Percentiles rank a stretch among this genome's conserved stretches.
phyloP scores from a whole-genome alignment of 176 grass and related monocot species.

The Zoysia pacifica region DNA sequence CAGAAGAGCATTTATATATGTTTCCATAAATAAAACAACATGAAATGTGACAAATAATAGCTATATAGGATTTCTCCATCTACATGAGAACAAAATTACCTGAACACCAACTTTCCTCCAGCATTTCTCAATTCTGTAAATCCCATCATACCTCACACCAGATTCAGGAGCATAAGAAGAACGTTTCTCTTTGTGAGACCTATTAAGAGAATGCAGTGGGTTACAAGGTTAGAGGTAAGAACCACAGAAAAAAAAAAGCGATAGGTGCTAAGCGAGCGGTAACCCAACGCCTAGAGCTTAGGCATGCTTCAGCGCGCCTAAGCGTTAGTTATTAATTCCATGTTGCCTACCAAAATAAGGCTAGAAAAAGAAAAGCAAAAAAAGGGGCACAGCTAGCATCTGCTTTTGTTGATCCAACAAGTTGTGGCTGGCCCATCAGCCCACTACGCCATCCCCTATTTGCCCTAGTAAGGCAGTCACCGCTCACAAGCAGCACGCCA shows the following conservation, averaged over 20 bases:
- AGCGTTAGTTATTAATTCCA: too few species aligned
- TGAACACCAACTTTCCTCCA: constrained; percentile 88
- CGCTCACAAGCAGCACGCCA: too few species aligned
- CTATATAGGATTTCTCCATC: constrained; percentile 1
- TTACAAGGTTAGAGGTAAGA: not conserved
- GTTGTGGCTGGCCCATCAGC: too few species aligned
- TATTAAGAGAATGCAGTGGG: constrained; percentile 33
- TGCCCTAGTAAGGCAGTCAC: too few species aligned
- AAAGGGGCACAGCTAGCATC: too few species aligned
- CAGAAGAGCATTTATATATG: constrained; percentile 22
- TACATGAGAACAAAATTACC: constrained; percentile 39
- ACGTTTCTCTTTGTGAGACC: constrained; percentile 91
- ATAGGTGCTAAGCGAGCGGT: too few species aligned
- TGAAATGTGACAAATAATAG: not conserved
- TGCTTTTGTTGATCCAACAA: too few species aligned
- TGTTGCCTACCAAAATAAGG: too few species aligned
- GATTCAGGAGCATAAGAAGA: constrained; percentile 90
- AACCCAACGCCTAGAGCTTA: too few species aligned
- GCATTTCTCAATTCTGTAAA: constrained; percentile 93
- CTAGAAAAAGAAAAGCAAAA: too few species aligned
- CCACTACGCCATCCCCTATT: too few species aligned
- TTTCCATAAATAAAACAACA: not conserved
- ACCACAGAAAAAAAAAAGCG: not conserved
- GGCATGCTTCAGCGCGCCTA: too few species aligned
- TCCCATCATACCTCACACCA: constrained; percentile 83